Conservation (phyloP, 495 filamentous ascomycete genomes). For the Aspergillus campestris region DNA sequence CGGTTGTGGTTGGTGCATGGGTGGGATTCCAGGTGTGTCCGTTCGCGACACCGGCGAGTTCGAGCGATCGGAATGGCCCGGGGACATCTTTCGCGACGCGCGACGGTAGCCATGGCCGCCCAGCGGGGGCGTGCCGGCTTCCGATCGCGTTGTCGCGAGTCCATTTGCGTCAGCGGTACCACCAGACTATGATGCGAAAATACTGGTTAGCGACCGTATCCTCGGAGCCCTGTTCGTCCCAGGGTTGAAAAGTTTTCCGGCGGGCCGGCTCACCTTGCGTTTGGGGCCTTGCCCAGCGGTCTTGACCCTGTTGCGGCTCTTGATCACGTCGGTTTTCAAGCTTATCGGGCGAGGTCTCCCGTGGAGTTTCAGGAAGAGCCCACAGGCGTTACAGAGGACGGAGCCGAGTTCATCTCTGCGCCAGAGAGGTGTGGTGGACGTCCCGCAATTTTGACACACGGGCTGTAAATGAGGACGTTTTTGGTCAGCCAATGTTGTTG, state of each 20-base stretch:
- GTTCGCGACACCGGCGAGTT: slow-evolving; percentile 84
- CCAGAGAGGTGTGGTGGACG: slow-evolving; percentile 94
- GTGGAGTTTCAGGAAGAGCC: slow-evolving; percentile 94
- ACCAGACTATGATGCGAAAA: slow-evolving; percentile 30
- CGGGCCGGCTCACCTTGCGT: slow-evolving; percentile 62
- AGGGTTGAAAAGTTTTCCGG: slow-evolving; percentile 20
- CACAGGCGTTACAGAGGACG: slow-evolving; percentile 99
- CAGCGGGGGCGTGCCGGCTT: slow-evolving; percentile 45
- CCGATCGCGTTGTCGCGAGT: slow-evolving; percentile 47
- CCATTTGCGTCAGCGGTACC: slow-evolving; percentile 48
- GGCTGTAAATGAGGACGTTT: slow-evolving; percentile 66
- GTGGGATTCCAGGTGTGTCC: slow-evolving; percentile 64
- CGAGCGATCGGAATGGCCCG: slow-evolving; percentile 67
- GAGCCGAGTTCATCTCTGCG: slow-evolving; percentile 91
- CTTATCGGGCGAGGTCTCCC: slow-evolving; percentile 87
- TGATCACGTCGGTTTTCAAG: slow-evolving; percentile 98
- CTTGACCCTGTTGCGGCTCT: slow-evolving; percentile 97
- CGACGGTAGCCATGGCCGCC: slow-evolving; percentile 51
- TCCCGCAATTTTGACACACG: slow-evolving; percentile 93
- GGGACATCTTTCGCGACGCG: slow-evolving; percentile 60
- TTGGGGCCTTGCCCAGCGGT: slow-evolving; percentile 75
- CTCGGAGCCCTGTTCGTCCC: slow-evolving; percentile 3
- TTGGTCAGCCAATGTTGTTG: slow-evolving; percentile 47
- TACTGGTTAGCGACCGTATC: slow-evolving; percentile 25
- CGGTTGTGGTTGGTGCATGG: slow-evolving; percentile 30